These are phyloP conservation scores for Punica granatum DNA, from an alignment of 345 rosid genomes.

Conservation along the genomic window DNA sequence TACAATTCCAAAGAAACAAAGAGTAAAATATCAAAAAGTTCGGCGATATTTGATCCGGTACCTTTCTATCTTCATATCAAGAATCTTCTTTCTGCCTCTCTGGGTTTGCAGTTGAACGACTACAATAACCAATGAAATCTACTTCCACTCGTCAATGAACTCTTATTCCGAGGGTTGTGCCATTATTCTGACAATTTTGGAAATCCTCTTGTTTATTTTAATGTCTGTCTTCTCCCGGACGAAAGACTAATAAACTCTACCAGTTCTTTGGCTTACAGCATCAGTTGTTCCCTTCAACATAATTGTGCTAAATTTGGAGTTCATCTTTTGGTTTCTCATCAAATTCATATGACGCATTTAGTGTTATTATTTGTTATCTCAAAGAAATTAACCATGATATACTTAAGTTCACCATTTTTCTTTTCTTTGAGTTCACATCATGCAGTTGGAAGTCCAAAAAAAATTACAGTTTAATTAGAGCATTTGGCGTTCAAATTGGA, in stretches of 20 bases:
- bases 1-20: constrained; percentile 36
- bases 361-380: neutral
- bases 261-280: neutral
- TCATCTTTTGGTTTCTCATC: neutral
- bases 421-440: neutral
- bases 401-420: neutral
- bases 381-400: neutral
- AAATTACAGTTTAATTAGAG: neutral
- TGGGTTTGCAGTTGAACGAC: neutral
- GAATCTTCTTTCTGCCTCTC: neutral
- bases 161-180: neutral
- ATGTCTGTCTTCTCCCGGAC: neutral
- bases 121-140: too few relatives aligned
- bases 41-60: constrained; percentile 47
- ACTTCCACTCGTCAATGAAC: neutral
- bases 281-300: neutral
- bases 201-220: neutral
- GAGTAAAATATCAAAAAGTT: constrained; percentile 29
- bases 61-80: constrained; percentile 17
- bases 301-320: neutral
- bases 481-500: too few relatives aligned
- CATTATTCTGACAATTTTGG: neutral
- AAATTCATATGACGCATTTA: neutral
- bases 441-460: neutral
- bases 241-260: too few relatives aligned